Percentiles rank a stretch among this genome's conserved stretches.
phyloP scores from a whole-genome alignment of 805 yeast species.

The Saturnispora hagleri region DNA sequence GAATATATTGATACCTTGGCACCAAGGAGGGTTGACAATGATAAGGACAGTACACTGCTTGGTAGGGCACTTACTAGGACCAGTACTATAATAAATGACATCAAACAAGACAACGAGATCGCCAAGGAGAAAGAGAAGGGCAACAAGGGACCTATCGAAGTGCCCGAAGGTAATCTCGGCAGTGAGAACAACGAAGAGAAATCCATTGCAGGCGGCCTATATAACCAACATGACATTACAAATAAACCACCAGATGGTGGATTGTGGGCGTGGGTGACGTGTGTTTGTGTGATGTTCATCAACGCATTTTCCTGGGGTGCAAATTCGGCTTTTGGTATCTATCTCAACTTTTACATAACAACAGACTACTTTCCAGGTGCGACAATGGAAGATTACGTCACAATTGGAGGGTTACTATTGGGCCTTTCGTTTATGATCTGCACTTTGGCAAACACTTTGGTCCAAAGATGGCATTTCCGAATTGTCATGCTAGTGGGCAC shows the following conservation, averaged over 20 bases:
- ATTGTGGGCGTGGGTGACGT: constrained; percentile 41
- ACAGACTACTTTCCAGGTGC: constrained; percentile 39
- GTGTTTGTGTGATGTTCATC: constrained; percentile 26
- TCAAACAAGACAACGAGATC: constrained; percentile 24
- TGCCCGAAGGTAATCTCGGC: not conserved
- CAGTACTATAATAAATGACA: constrained; percentile 20
- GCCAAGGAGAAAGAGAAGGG: constrained; percentile 16
- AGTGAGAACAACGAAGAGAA: not conserved
- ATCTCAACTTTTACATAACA: constrained; percentile 38
- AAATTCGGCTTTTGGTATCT: constrained; percentile 47
- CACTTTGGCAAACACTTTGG: constrained; percentile 44
- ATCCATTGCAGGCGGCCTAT: constrained; percentile 26
- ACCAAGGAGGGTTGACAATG: not conserved
- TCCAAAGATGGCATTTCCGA: constrained; percentile 42
- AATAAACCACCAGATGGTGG: constrained; percentile 37
- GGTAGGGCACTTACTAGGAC: constrained; percentile 16
- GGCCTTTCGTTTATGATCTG: constrained; percentile 51
- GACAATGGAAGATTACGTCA: constrained; percentile 40
- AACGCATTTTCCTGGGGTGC: constrained; percentile 45
- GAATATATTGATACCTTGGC: not conserved
- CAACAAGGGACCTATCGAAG: not conserved
- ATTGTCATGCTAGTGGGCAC: constrained; percentile 35
- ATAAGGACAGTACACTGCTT: not conserved
- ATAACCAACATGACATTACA: constrained; percentile 19
- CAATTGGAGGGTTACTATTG: constrained; percentile 46